Conservation (phyloP, 768 basidiomycete species). For the Phanerodontia chrysosporium region DNA sequence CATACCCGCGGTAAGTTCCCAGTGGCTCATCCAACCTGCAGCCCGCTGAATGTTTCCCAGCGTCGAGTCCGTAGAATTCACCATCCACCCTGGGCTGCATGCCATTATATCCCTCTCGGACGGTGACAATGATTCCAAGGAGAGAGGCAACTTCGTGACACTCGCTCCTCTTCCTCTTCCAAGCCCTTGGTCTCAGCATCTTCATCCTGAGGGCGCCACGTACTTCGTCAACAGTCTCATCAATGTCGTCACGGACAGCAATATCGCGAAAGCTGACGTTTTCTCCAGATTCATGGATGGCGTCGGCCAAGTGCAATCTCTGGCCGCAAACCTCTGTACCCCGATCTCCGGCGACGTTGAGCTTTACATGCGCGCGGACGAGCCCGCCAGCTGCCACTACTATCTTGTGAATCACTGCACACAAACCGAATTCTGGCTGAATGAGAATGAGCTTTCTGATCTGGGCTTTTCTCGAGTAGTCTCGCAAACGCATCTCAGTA, state of each 20-base stretch:
- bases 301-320: not conserved
- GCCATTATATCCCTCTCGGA: not conserved
- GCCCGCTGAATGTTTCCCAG: not conserved
- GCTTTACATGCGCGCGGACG: constrained; percentile 10
- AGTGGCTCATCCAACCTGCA: too few relatives aligned
- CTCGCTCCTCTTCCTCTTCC: not conserved
- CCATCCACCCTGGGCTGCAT: not conserved
- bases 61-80: not conserved
- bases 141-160: not conserved
- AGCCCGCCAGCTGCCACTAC: constrained; percentile 11
- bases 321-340: not conserved
- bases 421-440: constrained; percentile 20
- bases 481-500: constrained; percentile 4
- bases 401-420: constrained; percentile 20
- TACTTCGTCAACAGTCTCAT: constrained; percentile 36
- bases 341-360: constrained; percentile 11
- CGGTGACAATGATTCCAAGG: not conserved
- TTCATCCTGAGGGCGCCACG: constrained; percentile 19
- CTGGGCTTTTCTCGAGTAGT: not conserved
- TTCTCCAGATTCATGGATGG: constrained; percentile 46
- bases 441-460: not conserved
- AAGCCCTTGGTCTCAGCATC: constrained; percentile 5
- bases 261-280: constrained; percentile 49
- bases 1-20: not conserved
- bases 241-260: constrained; percentile 41